A percentile compares a stretch with the other conserved stretches of the same genome.
Evolutionary conservation across 257 asterid species (phyloP).

Genomic region (Scutellaria barbata): DNA sequence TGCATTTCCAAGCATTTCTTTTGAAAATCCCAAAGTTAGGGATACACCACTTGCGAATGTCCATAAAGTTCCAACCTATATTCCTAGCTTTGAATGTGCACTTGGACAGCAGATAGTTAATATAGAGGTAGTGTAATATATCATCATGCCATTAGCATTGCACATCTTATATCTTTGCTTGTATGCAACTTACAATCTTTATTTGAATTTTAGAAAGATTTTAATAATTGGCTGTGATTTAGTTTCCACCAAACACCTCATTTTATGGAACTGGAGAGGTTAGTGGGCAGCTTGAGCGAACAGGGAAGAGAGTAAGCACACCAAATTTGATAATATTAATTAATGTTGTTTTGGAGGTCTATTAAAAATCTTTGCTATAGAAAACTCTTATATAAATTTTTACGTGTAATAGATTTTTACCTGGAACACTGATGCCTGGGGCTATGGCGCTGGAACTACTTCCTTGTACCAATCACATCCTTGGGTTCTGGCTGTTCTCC

Average conservation of each 20-base stretch:
- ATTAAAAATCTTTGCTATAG: conserved; percentile 2
- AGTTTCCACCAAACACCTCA: conserved; percentile 88
- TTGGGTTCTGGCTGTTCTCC: conserved; percentile 91
- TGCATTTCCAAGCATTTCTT: conserved; percentile 86
- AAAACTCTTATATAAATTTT: neutral
- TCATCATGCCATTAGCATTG: conserved; percentile 20
- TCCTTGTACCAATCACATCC: conserved; percentile 99
- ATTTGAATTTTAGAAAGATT: conserved; percentile 1
- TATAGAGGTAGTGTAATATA: conserved; percentile 58
- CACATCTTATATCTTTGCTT: neutral
- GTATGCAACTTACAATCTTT: conserved; percentile 12
- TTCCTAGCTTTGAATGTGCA: conserved; percentile 71
- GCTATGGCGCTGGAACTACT: conserved; percentile 88
- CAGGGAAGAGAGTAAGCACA: conserved; percentile 85
- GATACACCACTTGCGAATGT: conserved; percentile 60
- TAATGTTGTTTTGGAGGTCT: neutral
- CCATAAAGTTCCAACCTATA: conserved; percentile 53
- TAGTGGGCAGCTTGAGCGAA: conserved; percentile 65
- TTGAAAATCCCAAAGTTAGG: conserved; percentile 63
- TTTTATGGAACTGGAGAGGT: conserved; percentile 98
- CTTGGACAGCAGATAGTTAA: conserved; percentile 69
- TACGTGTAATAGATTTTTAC: conserved; percentile 64
- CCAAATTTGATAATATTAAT: conserved; percentile 8
- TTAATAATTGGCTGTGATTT: conserved; percentile 34
- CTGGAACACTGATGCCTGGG: conserved; percentile 98